A percentile compares a stretch with the other conserved stretches of the same genome.
Conservation (phyloP, 257 asterid species). For the Solanum commersonii region DNA sequence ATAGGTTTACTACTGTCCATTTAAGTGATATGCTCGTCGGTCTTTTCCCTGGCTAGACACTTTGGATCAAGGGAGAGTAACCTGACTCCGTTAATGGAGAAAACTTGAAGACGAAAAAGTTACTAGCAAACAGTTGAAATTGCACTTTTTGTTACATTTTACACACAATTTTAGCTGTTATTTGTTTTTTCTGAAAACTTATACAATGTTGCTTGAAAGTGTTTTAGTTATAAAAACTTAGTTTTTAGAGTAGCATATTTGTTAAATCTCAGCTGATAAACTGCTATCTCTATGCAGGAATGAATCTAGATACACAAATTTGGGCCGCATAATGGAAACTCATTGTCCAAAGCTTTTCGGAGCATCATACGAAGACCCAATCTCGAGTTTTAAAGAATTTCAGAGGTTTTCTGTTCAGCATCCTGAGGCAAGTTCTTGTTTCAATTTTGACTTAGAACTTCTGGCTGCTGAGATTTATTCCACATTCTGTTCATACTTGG, state of each 20-base stretch:
- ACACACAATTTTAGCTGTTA: neutral
- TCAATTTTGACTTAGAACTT: neutral
- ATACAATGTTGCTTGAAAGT: neutral
- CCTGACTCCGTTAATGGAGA: neutral
- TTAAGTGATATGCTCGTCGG: neutral
- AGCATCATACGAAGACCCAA: conserved; percentile 58
- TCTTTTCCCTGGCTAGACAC: neutral
- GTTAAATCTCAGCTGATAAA: neutral
- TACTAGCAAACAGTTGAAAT: neutral
- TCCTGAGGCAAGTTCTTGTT: conserved; percentile 52
- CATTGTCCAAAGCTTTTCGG: conserved; percentile 73
- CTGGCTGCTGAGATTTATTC: neutral
- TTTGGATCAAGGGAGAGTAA: neutral
- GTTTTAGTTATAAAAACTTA: neutral
- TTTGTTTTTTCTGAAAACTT: neutral
- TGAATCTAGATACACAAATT: conserved; percentile 51
- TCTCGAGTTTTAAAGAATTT: conserved; percentile 56
- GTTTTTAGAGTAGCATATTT: neutral
- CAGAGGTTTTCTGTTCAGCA: conserved; percentile 72
- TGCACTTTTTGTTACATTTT: neutral
- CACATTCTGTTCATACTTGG: neutral
- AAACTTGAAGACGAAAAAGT: neutral
- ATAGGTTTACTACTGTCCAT: neutral
- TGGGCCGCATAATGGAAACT: conserved; percentile 76
- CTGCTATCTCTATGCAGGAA: conserved; percentile 22